Evolutionary conservation across 352 stramenopile genomes (phyloP).

Genomic region (Globisporangium echinulatum): DNA sequence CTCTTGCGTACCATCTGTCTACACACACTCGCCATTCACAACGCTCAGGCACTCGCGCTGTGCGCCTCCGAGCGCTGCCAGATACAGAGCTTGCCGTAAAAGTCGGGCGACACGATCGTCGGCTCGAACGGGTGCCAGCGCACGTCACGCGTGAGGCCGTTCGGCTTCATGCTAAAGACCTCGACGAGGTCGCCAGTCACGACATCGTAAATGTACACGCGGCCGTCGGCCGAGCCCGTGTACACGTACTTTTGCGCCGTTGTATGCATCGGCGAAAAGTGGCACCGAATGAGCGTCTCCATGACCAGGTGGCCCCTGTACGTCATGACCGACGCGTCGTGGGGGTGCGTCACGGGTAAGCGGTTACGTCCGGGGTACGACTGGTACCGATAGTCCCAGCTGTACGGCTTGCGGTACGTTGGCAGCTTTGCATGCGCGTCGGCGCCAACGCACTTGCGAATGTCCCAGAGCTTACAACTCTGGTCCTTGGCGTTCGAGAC

Average conservation of each 20-base stretch:
- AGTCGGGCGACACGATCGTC: constrained; percentile 78
- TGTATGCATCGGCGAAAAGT: constrained; percentile 85
- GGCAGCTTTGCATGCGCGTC: constrained; percentile 34
- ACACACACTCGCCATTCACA: too few species aligned
- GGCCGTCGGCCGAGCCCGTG: constrained; percentile 74
- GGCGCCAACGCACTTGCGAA: constrained; percentile 66
- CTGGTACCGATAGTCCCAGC: constrained; percentile 82
- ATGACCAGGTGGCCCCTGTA: constrained; percentile 76
- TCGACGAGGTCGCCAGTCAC: constrained; percentile 68
- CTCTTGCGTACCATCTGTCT: too few species aligned
- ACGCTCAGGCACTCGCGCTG: not conserved
- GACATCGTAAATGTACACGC: constrained; percentile 80
- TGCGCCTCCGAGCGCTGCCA: constrained; percentile 46
- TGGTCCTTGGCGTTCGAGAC: constrained; percentile 86
- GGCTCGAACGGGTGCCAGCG: constrained; percentile 80
- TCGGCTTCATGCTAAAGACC: constrained; percentile 74
- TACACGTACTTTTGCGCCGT: constrained; percentile 85
- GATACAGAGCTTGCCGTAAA: constrained; percentile 82
- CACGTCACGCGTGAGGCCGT: constrained; percentile 75
- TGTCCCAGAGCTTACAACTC: constrained; percentile 79
- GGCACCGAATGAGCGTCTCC: constrained; percentile 79
- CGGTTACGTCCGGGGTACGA: constrained; percentile 60
- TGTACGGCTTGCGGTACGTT: constrained; percentile 44
- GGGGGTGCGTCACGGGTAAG: constrained; percentile 49
- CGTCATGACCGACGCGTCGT: constrained; percentile 79